These are phyloP conservation scores for Phytopythium sindhum DNA, from an alignment of 352 stramenopile species.

Conservation along the genomic window DNA sequence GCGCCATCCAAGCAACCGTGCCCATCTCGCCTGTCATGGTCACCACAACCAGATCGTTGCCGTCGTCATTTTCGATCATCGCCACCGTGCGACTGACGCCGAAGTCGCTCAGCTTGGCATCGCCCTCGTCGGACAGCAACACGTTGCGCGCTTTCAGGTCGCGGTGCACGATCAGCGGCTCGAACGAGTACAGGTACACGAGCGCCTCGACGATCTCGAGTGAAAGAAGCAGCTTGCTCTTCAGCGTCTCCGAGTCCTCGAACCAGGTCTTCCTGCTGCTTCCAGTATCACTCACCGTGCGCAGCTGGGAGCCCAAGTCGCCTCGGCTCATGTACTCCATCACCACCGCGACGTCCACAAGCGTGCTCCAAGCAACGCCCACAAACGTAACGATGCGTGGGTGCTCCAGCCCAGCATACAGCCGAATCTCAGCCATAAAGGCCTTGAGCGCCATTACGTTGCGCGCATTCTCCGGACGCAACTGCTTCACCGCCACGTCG, in stretches of 20 bases:
- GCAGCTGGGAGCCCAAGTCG: slow-evolving; percentile 28
- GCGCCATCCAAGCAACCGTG: slow-evolving; percentile 38
- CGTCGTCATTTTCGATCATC: slow-evolving; percentile 22
- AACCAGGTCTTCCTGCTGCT: slow-evolving; percentile 10
- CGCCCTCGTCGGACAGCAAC: slow-evolving; percentile 23
- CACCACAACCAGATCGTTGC: slow-evolving; percentile 8
- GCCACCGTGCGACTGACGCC: slow-evolving; percentile 21
- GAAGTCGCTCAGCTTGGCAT: slow-evolving; percentile 30
- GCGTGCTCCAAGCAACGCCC: slow-evolving; percentile 36
- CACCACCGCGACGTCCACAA: slow-evolving; percentile 33
- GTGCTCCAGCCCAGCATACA: slow-evolving; percentile 35
- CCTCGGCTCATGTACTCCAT: slow-evolving; percentile 37
- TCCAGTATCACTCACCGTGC: background rate
- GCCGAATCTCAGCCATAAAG: slow-evolving; percentile 54
- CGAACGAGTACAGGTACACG: slow-evolving; percentile 44
- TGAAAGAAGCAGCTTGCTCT: slow-evolving; percentile 20
- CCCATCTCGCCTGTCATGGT: slow-evolving; percentile 38
- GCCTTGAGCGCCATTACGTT: slow-evolving; percentile 16
- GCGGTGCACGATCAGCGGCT: slow-evolving; percentile 41
- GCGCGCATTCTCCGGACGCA: slow-evolving; percentile 29
- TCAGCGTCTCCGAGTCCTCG: background rate
- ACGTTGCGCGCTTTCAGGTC: slow-evolving; percentile 49
- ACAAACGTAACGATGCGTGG: slow-evolving; percentile 43
- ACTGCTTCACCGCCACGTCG: slow-evolving; percentile 43
- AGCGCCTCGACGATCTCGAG: slow-evolving; percentile 31